Base-by-base conservation (phyloP, 2,329 filamentous ascomycete genomes). In the Dryadomyces sulphureus region DNA sequence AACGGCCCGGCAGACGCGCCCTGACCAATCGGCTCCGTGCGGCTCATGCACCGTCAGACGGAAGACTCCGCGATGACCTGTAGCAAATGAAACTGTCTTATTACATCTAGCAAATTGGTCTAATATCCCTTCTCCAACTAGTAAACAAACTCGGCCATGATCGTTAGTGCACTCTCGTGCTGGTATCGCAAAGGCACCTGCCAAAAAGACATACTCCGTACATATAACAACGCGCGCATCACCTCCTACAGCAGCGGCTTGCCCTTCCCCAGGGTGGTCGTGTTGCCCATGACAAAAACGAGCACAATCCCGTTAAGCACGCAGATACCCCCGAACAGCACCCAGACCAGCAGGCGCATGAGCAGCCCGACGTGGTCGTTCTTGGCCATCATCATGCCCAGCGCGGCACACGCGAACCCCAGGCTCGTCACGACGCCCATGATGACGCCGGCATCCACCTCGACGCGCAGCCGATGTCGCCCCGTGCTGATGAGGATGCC, bases 401-500 rank as follows among this genome's bases (percentile, higher is more conserved):
- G 65, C 1, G 71, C 81, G 12, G 72, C 65, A 41, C 77, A 74
- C 0, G 75, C 76, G 54, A 78, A 78, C 49, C 78, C 69, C 36
- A 88, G 59, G 51, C 79, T 84, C 25, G 75, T 68, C 27, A 84
- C 69, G 16, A 82, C 77, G 9, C 82, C 84, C 36, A 85, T 67
- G 1, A 84, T 69, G 2, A 84, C 81, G 8, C 79, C 84, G 0
- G 75, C 75, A 54, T 89, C 82, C 4, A 90, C 84, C 59, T 85
- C 77, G n/a, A 77, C 68, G 5, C 73, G 69, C 52, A 81, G 68
- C 58, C 75, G 81, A 57, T 77, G 79, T 41, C 75, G 70, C 8
- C 83, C 84, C 1, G 84, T 84, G 14, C 68, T 63, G 27, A 84
- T 75, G 34, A 92, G 71, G 9, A 82, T 67, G 34, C 69, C 69